A percentile compares a stretch with the other conserved stretches of the same genome.
phyloP scores from a whole-genome alignment of 495 filamentous ascomycete species.

The Evansstolkia leycettana region DNA sequence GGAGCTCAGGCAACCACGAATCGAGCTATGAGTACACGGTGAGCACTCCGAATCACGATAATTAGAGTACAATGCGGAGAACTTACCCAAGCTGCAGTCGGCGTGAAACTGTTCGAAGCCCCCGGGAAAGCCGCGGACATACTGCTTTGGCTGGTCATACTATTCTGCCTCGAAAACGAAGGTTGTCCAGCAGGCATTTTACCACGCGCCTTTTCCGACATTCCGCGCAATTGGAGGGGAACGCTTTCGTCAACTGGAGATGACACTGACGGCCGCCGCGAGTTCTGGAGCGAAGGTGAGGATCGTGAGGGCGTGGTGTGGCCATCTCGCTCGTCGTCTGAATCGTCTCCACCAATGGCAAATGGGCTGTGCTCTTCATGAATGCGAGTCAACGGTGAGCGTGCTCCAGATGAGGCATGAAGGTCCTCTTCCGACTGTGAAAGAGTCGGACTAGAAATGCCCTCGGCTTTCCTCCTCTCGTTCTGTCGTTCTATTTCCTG shows the following conservation, averaged over 20 bases:
- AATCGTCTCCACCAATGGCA: conserved; percentile 82
- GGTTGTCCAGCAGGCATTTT: conserved; percentile 86
- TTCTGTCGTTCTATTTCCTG: conserved; percentile 81
- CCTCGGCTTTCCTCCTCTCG: conserved; percentile 58
- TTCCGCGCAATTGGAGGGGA: conserved; percentile 80
- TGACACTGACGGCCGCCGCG: conserved; percentile 59
- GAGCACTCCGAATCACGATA: conserved; percentile 2
- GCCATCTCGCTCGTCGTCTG: conserved; percentile 57
- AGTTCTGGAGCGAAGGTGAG: conserved; percentile 56
- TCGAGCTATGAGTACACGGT: conserved; percentile 54
- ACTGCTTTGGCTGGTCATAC: conserved; percentile 69
- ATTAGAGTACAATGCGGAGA: background rate
- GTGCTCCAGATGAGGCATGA: conserved; percentile 49
- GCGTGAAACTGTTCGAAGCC: conserved; percentile 52
- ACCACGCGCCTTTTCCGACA: conserved; percentile 95
- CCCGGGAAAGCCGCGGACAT: conserved; percentile 43
- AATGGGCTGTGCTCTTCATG: conserved; percentile 72
- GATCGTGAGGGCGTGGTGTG: conserved; percentile 58
- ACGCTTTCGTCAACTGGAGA: conserved; percentile 68
- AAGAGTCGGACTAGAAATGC: conserved; percentile 21
- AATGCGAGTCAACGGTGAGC: conserved; percentile 59
- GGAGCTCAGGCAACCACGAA: conserved; percentile 83
- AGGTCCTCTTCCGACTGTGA: conserved; percentile 60
- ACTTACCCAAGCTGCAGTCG: conserved; percentile 61
- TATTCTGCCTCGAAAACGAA: conserved; percentile 84